Evolutionary conservation across 2,329 filamentous ascomycete species (phyloP), one percentile per base, ranked within the genome.

Genomic region (Neonectria punicea): DNA sequence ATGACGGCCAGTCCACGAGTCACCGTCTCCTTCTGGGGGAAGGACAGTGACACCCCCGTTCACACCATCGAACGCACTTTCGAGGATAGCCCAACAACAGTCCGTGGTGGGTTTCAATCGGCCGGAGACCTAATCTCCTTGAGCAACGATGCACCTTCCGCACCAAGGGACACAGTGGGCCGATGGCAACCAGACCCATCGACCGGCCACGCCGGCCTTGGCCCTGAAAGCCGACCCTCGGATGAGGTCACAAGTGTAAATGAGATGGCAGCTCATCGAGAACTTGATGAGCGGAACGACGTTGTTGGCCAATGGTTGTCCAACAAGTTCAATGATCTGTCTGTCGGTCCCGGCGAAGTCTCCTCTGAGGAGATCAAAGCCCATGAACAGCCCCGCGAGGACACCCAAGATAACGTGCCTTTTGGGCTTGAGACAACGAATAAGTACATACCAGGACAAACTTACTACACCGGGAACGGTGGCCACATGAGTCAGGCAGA

Each of bases 1-100:
- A 86, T 85, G 82, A 75, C 80, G 34, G 74, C 78, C 64, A 88
- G 87, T 71, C 86, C 87, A 7, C 82, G 82, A 30, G 84, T 89
- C 20, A 87, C 83, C 6, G 84, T 89, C 53, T 89, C 87, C 1
- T 78, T 86, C 67, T 89, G 85, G 84, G 85, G 82, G 50, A 81
- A 80, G 65, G 84, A 81, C 59, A 80, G 76, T 46, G 74, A 73
- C 39, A 74, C 72, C 22, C 76, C 77, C 0, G 71, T 80, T 13
- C 81, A 80, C 54, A 76, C 80, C 7, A 67, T 81, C 39, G 82
- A 84, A 64, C 80, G 80, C 14, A 73, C 76, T 7, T 80, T 85
- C 36, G 75, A 78, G 55, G 78, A 81, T 53, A 78, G 73, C 56
- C 74, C 79, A 30, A 75, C 73, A 44, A 79, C 79, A 4, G 71